These are phyloP conservation scores for Pestalotiopsis sp. DNA, from an alignment of 2,329 filamentous ascomycete species.

Conservation along the genomic window DNA sequence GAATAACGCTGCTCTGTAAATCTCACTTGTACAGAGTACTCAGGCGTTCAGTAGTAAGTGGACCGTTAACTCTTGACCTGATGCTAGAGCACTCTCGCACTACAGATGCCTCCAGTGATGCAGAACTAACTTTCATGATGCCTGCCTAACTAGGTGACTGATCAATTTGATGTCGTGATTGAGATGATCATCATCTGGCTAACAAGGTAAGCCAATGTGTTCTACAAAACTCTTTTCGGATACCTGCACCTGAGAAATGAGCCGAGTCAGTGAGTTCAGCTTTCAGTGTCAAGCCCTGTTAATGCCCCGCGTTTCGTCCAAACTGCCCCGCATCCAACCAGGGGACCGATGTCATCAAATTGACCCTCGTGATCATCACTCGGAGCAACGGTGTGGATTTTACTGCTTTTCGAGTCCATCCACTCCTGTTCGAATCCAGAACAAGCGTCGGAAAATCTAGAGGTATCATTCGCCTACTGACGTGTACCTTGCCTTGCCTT, in stretches of 20 bases:
- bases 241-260: background rate
- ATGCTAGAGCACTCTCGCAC: too few species aligned
- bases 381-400: slow-evolving; percentile 12
- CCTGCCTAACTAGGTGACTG: too few species aligned
- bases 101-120: too few species aligned
- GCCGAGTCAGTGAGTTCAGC: background rate
- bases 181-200: too few species aligned
- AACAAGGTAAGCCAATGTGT: too few species aligned
- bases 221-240: too few species aligned
- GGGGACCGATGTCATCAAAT: slow-evolving; percentile 4
- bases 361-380: slow-evolving; percentile 11
- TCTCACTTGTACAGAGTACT: too few species aligned
- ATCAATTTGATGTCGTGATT: too few species aligned
- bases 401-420: background rate
- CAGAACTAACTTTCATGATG: too few species aligned
- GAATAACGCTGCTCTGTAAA: too few species aligned
- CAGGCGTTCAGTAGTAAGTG: too few species aligned
- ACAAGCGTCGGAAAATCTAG: background rate
- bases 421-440: background rate
- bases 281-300: background rate
- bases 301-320: background rate
- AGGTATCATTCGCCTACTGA: slow-evolving; percentile 5
- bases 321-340: background rate
- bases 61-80: too few species aligned
- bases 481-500: background rate